A percentile compares a stretch with the other conserved stretches of the same genome.
Evolutionary conservation across 257 asterid species (phyloP).

Genomic region (Parsonsia alboflavescens): DNA sequence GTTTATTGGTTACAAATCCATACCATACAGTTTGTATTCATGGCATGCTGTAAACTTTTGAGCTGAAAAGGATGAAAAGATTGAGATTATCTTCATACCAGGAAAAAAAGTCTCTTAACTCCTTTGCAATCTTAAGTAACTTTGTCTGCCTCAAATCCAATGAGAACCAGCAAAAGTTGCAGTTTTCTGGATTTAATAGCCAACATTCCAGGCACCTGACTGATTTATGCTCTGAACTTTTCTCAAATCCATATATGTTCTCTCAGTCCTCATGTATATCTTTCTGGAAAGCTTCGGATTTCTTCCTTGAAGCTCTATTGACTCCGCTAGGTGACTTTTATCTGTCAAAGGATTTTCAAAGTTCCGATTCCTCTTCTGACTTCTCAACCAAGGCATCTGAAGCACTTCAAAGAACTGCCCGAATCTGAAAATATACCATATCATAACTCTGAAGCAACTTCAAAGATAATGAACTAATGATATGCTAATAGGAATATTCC

Average conservation of each 20-base stretch:
- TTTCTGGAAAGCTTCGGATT: neutral
- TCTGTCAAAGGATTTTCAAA: neutral
- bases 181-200: neutral
- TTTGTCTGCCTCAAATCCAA: neutral
- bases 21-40: neutral
- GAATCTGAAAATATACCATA: too few relatives aligned
- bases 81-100: too few relatives aligned
- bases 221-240: neutral
- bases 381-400: neutral
- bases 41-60: neutral
- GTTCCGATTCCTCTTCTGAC: neutral
- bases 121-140: neutral
- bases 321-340: neutral
- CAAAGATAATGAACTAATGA: neutral
- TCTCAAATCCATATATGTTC: neutral
- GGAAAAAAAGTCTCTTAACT: neutral
- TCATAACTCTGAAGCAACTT: neutral
- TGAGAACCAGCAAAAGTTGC: neutral
- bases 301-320: neutral
- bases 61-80: too few relatives aligned
- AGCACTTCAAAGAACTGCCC: constrained; percentile 1
- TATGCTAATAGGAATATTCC: neutral
- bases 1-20: neutral
- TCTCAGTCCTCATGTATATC: neutral
- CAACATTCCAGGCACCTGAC: neutral